phyloP scores from a whole-genome alignment of 768 basidiomycete species.

The Punctularia strigosozonata region DNA sequence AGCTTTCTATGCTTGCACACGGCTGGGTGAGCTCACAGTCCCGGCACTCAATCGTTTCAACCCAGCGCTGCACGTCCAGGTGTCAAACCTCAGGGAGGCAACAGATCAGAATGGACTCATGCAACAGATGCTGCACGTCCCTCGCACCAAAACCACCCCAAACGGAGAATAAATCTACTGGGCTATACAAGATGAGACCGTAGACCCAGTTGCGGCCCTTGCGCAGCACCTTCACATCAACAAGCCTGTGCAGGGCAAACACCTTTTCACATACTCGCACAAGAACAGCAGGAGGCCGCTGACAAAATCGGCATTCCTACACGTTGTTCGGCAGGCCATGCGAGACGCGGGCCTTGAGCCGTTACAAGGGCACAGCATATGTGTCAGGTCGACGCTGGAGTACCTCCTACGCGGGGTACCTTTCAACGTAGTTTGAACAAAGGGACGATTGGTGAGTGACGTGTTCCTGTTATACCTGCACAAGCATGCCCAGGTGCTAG shows the following conservation, averaged over 20 bases:
- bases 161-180: conserved; percentile 22
- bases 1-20: conserved; percentile 22
- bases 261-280: conserved; percentile 20
- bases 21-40: conserved; percentile 27
- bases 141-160: conserved; percentile 14
- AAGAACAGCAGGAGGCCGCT: neutral
- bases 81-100: conserved; percentile 6
- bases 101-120: conserved; percentile 15
- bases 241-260: conserved; percentile 10
- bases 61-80: conserved; percentile 17
- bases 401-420: conserved; percentile 8
- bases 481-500: conserved; percentile 9
- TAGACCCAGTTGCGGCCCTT: conserved; percentile 16
- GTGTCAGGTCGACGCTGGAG: too few relatives aligned
- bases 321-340: too few relatives aligned
- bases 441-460: conserved; percentile 14
- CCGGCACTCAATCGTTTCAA: conserved; percentile 19
- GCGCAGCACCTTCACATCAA: conserved; percentile 20
- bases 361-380: too few relatives aligned
- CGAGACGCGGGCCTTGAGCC: too few relatives aligned
- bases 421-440: conserved; percentile 10
- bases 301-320: neutral
- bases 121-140: conserved; percentile 17
- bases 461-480: conserved; percentile 14
- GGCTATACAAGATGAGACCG: too few relatives aligned